Evolutionary conservation across 2,329 filamentous ascomycete genomes (phyloP), one percentile per base, ranked within the genome.

Genomic region (Dothideomycetidae sp.): DNA sequence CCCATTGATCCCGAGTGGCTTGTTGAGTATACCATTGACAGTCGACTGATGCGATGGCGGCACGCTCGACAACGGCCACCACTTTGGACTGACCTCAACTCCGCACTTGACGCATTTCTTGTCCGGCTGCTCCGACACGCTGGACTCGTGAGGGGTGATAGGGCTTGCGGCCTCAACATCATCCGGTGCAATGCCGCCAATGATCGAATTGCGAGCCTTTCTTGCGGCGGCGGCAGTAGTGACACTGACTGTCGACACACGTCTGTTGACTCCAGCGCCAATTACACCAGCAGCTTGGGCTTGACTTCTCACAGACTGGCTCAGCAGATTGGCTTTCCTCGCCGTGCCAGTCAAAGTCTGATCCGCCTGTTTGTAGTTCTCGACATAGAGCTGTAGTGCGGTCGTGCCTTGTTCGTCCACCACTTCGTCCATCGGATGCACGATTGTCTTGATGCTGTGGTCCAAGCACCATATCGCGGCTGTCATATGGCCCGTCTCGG

Each of bases 321-420:
- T 74, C 52, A 78, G 71, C 29, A 90, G 70, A 42, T 83, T 90
- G 14, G 90, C 88, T 59, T 93, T 94, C 38, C 90, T 79, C 14
- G 90, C 83, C 12, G 88, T 94, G 17, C 90, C 90, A 2, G 86
- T 94, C 48, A 94, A 63, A 2, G 81, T 75, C 29, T 88, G 70
- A 54, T 98, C 90, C 5, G 90, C 88, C 59, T 96, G 88, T 58
- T 98, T 98, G 65, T 84, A 94, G 41, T 78, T 85, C 47, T 79
- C 78, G 31, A 80, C 82, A 54, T 81, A 98, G 16, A 93, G 67
- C 55, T 94, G 85, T 34, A 98, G 62, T 7, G 82, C 84, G 48
- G 78, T 92, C 37, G 75, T 60, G n/a, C 75, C 75, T n/a, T 67
- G 66, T 13, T 79, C 75, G 39, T 78, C 75, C 9, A 80, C 75